Base-by-base conservation (phyloP, 2,329 filamentous ascomycete species). In the Xylaria digitata region DNA sequence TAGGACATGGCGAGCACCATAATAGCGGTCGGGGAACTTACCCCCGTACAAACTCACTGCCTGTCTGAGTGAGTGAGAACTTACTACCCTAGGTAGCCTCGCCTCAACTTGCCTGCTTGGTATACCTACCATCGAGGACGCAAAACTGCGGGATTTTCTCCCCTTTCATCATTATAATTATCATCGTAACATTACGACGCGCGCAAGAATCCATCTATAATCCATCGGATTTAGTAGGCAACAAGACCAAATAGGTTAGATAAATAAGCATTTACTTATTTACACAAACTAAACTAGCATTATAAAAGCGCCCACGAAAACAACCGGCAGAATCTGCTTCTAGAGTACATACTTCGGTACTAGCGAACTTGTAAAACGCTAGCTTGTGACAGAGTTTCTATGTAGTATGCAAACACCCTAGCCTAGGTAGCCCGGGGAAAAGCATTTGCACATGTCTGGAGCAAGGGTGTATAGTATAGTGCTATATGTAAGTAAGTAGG, bases 331-430 rank as follows among this genome's bases (percentile, higher is more conserved):
- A 45, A 52, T 45, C 53, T 43, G 46, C 40, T 37, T 26, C 26
- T 5, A n/a, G 3, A 26, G 26, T 26, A 26, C 26, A 3, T 26
- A 26, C 26, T 26, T 26, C 26, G 26, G 26, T 26, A 21, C 19
- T 6, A 4, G 8, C 2, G 43, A 21, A 6, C 40, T 45, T 9
- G 40, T n/a, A 26, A 48, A 34, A 40, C 30, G 32, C 54, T 40
- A 32, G 23, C 19, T 52, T 46, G 63, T 23, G 23, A 50, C 52
- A 65, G 55, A 21, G 61, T 54, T 53, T 34, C n/a, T 4, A 42
- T 55, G 21, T 37, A 11, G 17, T 30, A 43, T 43, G 37, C 37
- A 43, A 17, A 21, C 34, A 32, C 34, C n/a, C 17, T 43, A 40
- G 26, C 50, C 32, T 26, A 26, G 26, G 26, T 26, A 26, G 26